phyloP scores from a whole-genome alignment of 306 rosid species.

The Inga leiocalycina region DNA sequence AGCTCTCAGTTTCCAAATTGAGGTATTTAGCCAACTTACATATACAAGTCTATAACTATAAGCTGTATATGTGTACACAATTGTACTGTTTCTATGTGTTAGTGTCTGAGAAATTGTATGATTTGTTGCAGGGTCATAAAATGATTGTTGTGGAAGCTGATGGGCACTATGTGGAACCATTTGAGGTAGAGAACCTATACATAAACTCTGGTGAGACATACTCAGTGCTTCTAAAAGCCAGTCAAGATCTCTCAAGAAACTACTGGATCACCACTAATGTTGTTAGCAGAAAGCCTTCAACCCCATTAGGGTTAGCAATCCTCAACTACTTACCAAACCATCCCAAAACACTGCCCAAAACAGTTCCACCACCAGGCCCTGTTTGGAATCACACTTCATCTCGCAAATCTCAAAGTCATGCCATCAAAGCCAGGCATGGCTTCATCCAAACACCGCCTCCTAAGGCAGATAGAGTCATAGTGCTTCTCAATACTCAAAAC shows the following conservation, averaged over 20 bases:
- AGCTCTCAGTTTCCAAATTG: slow-evolving; percentile 59
- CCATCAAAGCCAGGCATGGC: slow-evolving; percentile 32
- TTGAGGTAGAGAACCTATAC: slow-evolving; percentile 31
- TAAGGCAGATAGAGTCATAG: slow-evolving; percentile 25
- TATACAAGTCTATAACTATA: not conserved
- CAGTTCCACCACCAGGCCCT: slow-evolving; percentile 34
- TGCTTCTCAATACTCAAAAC: slow-evolving; percentile 40
- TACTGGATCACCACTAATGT: slow-evolving; percentile 35
- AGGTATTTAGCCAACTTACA: slow-evolving; percentile 37
- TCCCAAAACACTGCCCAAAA: slow-evolving; percentile 26
- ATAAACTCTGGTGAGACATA: slow-evolving; percentile 44
- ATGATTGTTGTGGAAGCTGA: slow-evolving; percentile 40
- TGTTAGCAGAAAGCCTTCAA: slow-evolving; percentile 22
- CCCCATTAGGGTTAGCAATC: slow-evolving; percentile 33
- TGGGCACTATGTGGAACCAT: slow-evolving; percentile 44
- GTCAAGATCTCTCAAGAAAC: slow-evolving; percentile 34
- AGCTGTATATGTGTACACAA: not conserved
- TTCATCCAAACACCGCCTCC: slow-evolving; percentile 11
- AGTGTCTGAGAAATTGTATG: not conserved
- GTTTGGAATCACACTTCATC: slow-evolving; percentile 23
- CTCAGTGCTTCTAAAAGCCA: slow-evolving; percentile 32
- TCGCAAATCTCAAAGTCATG: slow-evolving; percentile 15
- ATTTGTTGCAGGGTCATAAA: slow-evolving; percentile 37
- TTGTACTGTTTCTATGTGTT: not conserved
- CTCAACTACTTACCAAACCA: slow-evolving; percentile 34